Conservation (phyloP, 2,329 filamentous ascomycete genomes). For the Coniochaeta sp. region DNA sequence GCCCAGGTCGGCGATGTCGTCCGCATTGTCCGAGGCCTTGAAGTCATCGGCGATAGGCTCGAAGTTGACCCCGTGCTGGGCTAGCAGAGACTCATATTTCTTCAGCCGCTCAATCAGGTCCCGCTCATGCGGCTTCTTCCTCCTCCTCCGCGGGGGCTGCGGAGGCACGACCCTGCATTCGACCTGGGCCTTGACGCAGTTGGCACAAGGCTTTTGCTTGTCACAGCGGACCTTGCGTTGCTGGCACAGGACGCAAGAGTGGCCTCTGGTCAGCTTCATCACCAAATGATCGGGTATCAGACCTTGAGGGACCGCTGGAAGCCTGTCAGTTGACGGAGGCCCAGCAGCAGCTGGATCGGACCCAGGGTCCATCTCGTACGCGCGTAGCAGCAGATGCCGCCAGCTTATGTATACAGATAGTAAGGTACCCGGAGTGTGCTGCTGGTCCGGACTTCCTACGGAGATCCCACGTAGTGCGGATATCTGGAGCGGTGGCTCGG, state of each 20-base stretch:
- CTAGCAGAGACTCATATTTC: slow-evolving; percentile 59
- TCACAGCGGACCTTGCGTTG: slow-evolving; percentile 71
- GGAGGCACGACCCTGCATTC: slow-evolving; percentile 55
- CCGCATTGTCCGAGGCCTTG: slow-evolving; percentile 30
- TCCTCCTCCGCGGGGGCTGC: slow-evolving; percentile 48
- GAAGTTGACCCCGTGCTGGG: slow-evolving; percentile 60
- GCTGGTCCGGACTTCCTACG: background rate
- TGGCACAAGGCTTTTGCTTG: slow-evolving; percentile 62
- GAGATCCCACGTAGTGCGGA: background rate
- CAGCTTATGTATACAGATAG: background rate
- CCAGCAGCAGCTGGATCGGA: background rate
- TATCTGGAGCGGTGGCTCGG: background rate
- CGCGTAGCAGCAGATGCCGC: background rate
- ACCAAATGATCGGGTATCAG: slow-evolving; percentile 30
- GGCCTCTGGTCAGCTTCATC: slow-evolving; percentile 50
- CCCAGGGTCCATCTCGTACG: background rate
- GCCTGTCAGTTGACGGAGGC: slow-evolving; percentile 8
- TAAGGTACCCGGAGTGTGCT: background rate
- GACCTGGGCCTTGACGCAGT: slow-evolving; percentile 55
- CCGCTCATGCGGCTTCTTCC: slow-evolving; percentile 60
- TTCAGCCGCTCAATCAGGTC: slow-evolving; percentile 63
- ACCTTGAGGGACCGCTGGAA: slow-evolving; percentile 1
- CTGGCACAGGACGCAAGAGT: slow-evolving; percentile 65
- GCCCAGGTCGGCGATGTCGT: slow-evolving; percentile 49
- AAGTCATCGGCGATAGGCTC: slow-evolving; percentile 54